Conservation (phyloP, 2,329 filamentous ascomycete genomes). For the Monosporascus sp. region DNA sequence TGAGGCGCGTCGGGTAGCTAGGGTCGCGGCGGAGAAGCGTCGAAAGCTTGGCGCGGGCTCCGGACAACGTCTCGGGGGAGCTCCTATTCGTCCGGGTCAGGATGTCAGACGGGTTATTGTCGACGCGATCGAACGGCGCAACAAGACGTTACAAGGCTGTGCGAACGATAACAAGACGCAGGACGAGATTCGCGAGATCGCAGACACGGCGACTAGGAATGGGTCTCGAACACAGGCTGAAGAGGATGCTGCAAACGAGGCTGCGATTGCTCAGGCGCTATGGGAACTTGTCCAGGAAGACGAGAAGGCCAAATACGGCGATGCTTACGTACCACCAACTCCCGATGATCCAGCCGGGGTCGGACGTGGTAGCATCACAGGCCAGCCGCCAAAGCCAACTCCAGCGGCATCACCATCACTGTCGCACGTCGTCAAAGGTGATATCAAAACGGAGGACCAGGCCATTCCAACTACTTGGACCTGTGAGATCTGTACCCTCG, state of each 20-base stretch:
- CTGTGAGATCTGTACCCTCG: slow-evolving; percentile 52
- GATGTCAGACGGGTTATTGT: slow-evolving; percentile 70
- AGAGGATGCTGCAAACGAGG: slow-evolving; percentile 83
- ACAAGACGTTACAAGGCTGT: slow-evolving; percentile 66
- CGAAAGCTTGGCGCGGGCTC: slow-evolving; percentile 52
- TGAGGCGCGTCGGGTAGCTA: slow-evolving; percentile 70
- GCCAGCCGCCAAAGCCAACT: slow-evolving; percentile 3
- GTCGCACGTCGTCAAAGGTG: neutral
- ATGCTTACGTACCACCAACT: slow-evolving; percentile 44
- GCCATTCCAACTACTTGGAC: slow-evolving; percentile 37
- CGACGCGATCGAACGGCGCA: slow-evolving; percentile 64
- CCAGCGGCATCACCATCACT: neutral
- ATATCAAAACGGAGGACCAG: neutral
- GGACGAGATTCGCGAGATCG: slow-evolving; percentile 59
- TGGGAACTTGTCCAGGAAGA: slow-evolving; percentile 86
- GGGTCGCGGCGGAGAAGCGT: slow-evolving; percentile 68
- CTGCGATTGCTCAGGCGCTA: slow-evolving; percentile 77
- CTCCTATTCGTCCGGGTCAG: slow-evolving; percentile 44
- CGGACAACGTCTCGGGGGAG: slow-evolving; percentile 69
- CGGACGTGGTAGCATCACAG: slow-evolving; percentile 20
- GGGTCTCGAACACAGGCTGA: slow-evolving; percentile 81
- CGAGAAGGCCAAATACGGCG: slow-evolving; percentile 50
- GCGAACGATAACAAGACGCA: slow-evolving; percentile 65
- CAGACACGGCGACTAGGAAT: slow-evolving; percentile 58
- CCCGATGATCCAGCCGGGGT: slow-evolving; percentile 46